Percentiles rank a stretch among this genome's conserved stretches.
Evolutionary conservation across 768 basidiomycete species (phyloP).

Genomic region (Lepiota subincarnata): DNA sequence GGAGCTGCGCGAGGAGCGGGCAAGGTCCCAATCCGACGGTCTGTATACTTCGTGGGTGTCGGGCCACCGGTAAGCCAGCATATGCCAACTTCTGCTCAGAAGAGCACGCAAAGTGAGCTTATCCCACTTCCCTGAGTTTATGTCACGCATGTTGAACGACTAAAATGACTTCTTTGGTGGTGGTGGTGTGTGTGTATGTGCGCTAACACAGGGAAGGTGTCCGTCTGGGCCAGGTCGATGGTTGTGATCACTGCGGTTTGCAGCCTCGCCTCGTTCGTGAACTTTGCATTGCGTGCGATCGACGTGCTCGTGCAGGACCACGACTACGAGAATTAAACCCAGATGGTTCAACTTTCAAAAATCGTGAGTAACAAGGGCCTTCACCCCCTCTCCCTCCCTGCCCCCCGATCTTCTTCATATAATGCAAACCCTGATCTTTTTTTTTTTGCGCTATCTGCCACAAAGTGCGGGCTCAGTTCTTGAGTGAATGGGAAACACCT

Average conservation of each 20-base stretch:
- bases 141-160: conserved; percentile 3
- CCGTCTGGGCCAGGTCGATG: conserved; percentile 40
- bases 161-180: neutral
- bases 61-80: conserved; percentile 43
- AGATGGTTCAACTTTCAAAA: conserved; percentile 46
- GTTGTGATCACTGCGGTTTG: conserved; percentile 44
- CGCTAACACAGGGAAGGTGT: conserved; percentile 48
- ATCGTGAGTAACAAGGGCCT: conserved; percentile 35
- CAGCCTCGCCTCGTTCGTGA: conserved; percentile 43
- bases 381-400: neutral
- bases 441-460: conserved; percentile 9
- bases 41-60: conserved; percentile 51
- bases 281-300: conserved; percentile 50
- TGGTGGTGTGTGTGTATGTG: no score
- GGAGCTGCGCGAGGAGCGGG: conserved; percentile 49
- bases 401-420: conserved; percentile 10
- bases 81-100: conserved; percentile 57
- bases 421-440: neutral
- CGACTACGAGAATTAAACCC: conserved; percentile 45
- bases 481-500: conserved; percentile 50
- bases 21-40: conserved; percentile 32
- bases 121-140: neutral
- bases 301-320: conserved; percentile 34
- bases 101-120: conserved; percentile 49
- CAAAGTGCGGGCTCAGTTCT: conserved; percentile 43